phyloP scores from a whole-genome alignment of 2,329 filamentous ascomycete species.

The Biscogniauxia marginata region DNA sequence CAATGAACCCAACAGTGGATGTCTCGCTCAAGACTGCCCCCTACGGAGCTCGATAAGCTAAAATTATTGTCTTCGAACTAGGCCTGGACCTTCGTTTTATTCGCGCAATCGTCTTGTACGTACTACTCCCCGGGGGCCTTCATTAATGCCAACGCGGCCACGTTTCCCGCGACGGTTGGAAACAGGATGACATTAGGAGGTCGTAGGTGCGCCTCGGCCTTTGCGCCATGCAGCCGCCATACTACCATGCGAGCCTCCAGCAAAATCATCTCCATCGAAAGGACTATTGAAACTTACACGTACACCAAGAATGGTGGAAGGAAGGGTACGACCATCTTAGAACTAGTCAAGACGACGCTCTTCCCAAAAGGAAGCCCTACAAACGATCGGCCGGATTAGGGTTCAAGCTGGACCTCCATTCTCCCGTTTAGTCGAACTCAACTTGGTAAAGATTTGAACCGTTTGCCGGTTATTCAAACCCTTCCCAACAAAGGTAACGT shows the following conservation, averaged over 20 bases:
- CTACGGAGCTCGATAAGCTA: background rate
- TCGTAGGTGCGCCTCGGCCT: conserved; percentile 4
- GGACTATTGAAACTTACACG: conserved; percentile 3
- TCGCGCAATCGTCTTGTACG: background rate
- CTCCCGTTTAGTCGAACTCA: too few species aligned
- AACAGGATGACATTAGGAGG: conserved; percentile 3
- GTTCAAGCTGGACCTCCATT: too few species aligned
- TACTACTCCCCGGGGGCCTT: background rate
- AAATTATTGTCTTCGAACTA: background rate
- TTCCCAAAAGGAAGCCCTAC: conserved; percentile 5
- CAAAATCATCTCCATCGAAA: conserved; percentile 1
- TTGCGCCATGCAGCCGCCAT: conserved; percentile 5
- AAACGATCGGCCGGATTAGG: too few species aligned
- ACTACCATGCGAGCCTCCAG: conserved; percentile 6
- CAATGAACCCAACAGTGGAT: background rate
- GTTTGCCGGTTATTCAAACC: too few species aligned
- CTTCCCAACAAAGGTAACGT: conserved; percentile 5
- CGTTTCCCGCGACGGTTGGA: conserved; percentile 6
- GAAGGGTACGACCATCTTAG: background rate
- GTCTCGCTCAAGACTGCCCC: background rate
- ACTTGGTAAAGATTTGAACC: too few species aligned
- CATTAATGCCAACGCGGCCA: conserved; percentile 1
- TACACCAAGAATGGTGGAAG: conserved; percentile 2
- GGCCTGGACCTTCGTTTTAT: conserved; percentile 5
- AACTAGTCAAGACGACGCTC: conserved; percentile 3